Conservation (phyloP, 352 stramenopile species). For the Phytophthora capsici region DNA sequence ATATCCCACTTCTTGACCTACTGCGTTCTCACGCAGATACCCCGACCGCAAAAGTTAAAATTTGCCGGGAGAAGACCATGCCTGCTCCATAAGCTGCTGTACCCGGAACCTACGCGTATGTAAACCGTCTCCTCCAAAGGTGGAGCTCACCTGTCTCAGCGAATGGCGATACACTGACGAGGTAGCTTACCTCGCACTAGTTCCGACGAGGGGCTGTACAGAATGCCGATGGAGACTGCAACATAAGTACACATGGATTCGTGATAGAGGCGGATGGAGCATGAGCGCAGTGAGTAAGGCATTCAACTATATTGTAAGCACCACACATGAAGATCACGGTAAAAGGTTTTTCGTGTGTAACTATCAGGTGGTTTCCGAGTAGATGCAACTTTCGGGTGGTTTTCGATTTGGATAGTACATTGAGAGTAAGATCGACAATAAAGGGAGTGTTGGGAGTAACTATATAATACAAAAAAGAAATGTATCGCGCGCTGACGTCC, state of each 20-base stretch:
- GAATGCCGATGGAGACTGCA: conserved; percentile 5
- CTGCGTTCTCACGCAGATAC: neutral
- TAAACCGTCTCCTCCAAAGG: neutral
- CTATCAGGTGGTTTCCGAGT: too few species aligned
- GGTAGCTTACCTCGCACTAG: conserved; percentile 5
- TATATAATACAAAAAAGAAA: too few species aligned
- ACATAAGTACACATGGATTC: conserved; percentile 8
- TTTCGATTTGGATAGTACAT: too few species aligned
- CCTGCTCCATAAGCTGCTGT: too few species aligned
- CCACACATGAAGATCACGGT: conserved; percentile 14
- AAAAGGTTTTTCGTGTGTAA: too few species aligned
- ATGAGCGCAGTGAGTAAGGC: conserved; percentile 5
- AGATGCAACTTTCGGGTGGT: too few species aligned
- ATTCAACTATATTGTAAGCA: conserved; percentile 20
- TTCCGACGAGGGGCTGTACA: conserved; percentile 8
- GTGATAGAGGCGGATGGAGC: conserved; percentile 10
- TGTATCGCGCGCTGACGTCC: too few species aligned
- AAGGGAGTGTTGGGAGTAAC: too few species aligned
- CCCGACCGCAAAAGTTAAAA: too few species aligned
- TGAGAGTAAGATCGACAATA: too few species aligned
- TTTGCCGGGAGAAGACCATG: too few species aligned
- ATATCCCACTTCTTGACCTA: too few species aligned
- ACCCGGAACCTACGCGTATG: conserved; percentile 4
- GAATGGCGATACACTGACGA: neutral
- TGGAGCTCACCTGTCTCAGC: neutral